Conservation (phyloP, 1,284 basidiomycete species). For the Heliocybe sulcata region DNA sequence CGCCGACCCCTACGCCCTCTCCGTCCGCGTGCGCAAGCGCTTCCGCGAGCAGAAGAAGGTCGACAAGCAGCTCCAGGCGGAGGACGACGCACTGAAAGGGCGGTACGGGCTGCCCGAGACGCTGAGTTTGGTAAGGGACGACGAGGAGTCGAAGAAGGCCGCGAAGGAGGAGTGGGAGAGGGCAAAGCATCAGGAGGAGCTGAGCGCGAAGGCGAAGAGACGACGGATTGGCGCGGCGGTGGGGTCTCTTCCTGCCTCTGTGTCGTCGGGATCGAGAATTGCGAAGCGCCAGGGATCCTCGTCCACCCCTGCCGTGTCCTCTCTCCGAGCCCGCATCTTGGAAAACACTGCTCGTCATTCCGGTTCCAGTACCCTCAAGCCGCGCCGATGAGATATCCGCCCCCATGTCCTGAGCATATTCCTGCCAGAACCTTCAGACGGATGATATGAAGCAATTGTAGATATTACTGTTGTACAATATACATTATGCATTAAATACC, state of each 20-base stretch:
- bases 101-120: conserved; percentile 68
- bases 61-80: conserved; percentile 53
- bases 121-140: conserved; percentile 53
- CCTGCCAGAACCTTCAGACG: neutral
- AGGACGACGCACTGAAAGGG: conserved; percentile 64
- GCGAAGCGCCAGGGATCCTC: conserved; percentile 7
- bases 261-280: conserved; percentile 7
- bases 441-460: neutral
- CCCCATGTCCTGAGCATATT: neutral
- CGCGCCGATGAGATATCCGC: conserved; percentile 11
- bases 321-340: conserved; percentile 49
- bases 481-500: neutral
- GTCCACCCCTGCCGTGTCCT: conserved; percentile 22
- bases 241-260: conserved; percentile 16
- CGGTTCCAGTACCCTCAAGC: neutral
- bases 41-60: conserved; percentile 86
- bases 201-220: conserved; percentile 31
- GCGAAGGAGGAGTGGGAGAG: conserved; percentile 58
- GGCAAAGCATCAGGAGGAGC: conserved; percentile 35
- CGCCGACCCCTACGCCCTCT: conserved; percentile 80
- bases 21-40: conserved; percentile 62
- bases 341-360: conserved; percentile 30
- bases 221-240: conserved; percentile 32
- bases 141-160: conserved; percentile 41
- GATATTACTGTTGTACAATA: neutral